A percentile compares a stretch with the other conserved stretches of the same genome.
Conservation (phyloP, 345 rosid genomes). For the Rhizophora apiculata region DNA sequence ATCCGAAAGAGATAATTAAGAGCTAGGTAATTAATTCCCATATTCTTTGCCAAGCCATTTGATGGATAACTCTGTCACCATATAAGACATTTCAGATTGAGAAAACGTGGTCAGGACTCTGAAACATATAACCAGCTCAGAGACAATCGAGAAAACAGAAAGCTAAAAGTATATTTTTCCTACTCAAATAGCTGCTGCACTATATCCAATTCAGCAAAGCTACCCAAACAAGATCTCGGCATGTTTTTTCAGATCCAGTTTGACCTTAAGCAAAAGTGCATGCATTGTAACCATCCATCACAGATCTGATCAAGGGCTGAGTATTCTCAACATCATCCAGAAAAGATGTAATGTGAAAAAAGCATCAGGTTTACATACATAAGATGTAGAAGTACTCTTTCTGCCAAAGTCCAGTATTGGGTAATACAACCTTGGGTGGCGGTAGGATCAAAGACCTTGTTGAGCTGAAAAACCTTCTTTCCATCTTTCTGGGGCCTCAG, state of each 20-base stretch:
- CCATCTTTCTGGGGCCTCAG: slow-evolving; percentile 67
- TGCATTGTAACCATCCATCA: slow-evolving; percentile 94
- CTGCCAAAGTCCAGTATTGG: slow-evolving; percentile 3
- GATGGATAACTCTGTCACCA: slow-evolving; percentile 70
- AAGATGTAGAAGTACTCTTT: neutral
- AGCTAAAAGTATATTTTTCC: neutral
- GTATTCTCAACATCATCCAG: slow-evolving; percentile 68
- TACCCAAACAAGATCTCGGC: slow-evolving; percentile 44
- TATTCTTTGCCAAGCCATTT: slow-evolving; percentile 47
- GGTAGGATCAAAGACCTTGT: slow-evolving; percentile 66
- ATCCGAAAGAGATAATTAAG: slow-evolving; percentile 69
- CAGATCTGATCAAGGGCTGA: slow-evolving; percentile 82
- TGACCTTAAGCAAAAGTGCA: slow-evolving; percentile 97
- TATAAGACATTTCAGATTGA: neutral
- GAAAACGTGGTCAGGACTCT: neutral
- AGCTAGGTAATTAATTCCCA: slow-evolving; percentile 81
- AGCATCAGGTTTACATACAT: slow-evolving; percentile 14
- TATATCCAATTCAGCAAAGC: slow-evolving; percentile 6
- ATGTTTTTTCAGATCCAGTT: slow-evolving; percentile 97
- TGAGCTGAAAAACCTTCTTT: slow-evolving; percentile 73
- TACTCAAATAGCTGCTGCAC: neutral
- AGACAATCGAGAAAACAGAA: neutral
- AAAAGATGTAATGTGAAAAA: slow-evolving; percentile 11
- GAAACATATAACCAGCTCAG: neutral
- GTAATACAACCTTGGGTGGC: slow-evolving; percentile 60